Base-by-base conservation (phyloP, 2,329 filamentous ascomycete genomes). In the Claviceps sp. region DNA sequence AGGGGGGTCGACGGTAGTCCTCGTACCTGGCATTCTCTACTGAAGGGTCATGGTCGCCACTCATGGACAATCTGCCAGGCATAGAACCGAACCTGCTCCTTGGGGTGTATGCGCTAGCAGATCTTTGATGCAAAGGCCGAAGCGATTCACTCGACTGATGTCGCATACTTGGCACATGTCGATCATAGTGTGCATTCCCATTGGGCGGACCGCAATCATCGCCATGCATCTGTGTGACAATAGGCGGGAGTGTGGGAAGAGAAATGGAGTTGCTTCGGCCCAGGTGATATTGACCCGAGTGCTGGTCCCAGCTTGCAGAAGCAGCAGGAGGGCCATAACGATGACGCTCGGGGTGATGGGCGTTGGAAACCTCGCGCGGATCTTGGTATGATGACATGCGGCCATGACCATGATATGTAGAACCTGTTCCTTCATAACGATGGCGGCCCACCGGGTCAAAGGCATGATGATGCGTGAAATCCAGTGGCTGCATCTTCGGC, bases 241-340 rank as follows among this genome's bases (percentile, higher is more conserved):
- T 60, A 1, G 61, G 59, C 3, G 61, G 61, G n/a, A 63, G 52
- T 4, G 55, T 58, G n/a, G 54, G 46, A 13, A 51, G 56, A n/a
- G 51, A 52, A 48, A 26, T 17, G 10, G 45, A 30, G 14, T 50
- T 51, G 19, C 26, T 48, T 50, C 49, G 54, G 24, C 47, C 49
- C 16, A n/a, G 48, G 34, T 30, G 39, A 37, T 51, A 19, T 22
- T 26, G 34, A 16, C 42, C 8, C n/a, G 22, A 26, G n/a, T 47
- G 42, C 10, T 55, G 53, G 10, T 30, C 37, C 22, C 45, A 39
- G 45, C 19, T 30, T 14, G 34, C 22, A 5, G 43, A 17, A 30
- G 19, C 22, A 17, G 26, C 44, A 7, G 44, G 44, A 24, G 26
- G 26, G 26, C 26, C 26, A 50, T 37, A 40, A 22, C 6, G 44